Evolutionary conservation across 805 yeast species (phyloP).

Genomic region (Candida morakotiae): DNA sequence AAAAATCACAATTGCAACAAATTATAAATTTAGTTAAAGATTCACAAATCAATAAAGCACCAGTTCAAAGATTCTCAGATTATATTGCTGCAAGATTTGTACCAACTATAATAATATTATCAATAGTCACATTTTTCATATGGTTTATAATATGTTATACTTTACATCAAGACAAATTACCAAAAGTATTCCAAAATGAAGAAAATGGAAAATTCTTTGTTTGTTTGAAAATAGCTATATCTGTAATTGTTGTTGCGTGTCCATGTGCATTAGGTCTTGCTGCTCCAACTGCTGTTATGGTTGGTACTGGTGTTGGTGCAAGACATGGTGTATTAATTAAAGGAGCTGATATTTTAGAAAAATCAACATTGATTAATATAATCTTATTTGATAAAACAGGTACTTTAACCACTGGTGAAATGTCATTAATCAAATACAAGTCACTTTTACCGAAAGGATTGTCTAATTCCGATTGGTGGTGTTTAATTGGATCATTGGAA

Average conservation of each 20-base stretch:
- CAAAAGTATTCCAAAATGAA: constrained; percentile 43
- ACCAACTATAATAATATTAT: constrained; percentile 60
- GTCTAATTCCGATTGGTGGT: constrained; percentile 40
- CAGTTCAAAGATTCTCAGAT: constrained; percentile 88
- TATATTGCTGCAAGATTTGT: constrained; percentile 81
- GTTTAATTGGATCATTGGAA: constrained; percentile 57
- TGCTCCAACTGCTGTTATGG: constrained; percentile 99
- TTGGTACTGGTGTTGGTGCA: constrained; percentile 97
- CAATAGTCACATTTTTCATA: constrained; percentile 56
- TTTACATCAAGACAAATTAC: constrained; percentile 25
- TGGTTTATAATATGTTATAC: constrained; percentile 34
- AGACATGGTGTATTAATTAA: constrained; percentile 82
- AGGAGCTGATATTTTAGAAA: constrained; percentile 87
- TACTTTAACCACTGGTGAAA: constrained; percentile 81
- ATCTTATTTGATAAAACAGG: constrained; percentile 95
- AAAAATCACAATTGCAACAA: constrained; percentile 80
- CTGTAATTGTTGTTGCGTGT: constrained; percentile 96
- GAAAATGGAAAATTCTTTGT: constrained; percentile 57
- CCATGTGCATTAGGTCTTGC: constrained; percentile 98
- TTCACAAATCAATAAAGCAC: constrained; percentile 86
- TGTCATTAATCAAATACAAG: constrained; percentile 40
- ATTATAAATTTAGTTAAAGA: constrained; percentile 82
- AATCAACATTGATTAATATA: constrained; percentile 56
- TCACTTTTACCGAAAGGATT: constrained; percentile 10
- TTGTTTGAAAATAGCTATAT: constrained; percentile 75